These are phyloP conservation scores for Yarrowia sp. DNA, from an alignment of 805 yeast species.

Conservation along the genomic window DNA sequence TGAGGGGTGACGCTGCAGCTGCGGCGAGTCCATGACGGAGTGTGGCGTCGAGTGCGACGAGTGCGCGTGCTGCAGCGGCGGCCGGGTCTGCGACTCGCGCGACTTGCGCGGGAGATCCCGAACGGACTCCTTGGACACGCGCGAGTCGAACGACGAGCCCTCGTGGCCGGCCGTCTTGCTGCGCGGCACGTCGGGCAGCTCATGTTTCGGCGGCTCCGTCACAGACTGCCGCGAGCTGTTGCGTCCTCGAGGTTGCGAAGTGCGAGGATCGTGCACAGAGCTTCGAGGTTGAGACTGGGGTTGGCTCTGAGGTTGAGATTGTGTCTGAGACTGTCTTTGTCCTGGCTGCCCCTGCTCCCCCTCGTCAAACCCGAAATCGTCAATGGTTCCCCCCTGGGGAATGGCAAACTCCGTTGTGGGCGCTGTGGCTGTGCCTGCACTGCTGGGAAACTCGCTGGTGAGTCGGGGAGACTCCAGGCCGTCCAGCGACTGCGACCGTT, in stretches of 20 bases:
- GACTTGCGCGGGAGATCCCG: conserved; percentile 24
- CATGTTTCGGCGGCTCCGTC: neutral
- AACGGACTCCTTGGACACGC: conserved; percentile 1
- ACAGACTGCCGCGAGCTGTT: neutral
- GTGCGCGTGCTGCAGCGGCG: conserved; percentile 20
- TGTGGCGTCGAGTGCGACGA: conserved; percentile 23
- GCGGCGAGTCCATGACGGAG: conserved; percentile 32
- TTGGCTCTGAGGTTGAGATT: neutral
- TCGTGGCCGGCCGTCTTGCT: neutral
- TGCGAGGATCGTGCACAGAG: conserved; percentile 1
- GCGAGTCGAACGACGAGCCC: neutral
- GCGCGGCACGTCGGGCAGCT: neutral
- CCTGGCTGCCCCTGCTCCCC: too few relatives aligned
- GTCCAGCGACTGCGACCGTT: conserved; percentile 18
- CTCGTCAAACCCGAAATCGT: conserved; percentile 19
- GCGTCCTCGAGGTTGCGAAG: neutral
- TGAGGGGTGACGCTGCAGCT: conserved; percentile 14
- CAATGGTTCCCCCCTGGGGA: conserved; percentile 29
- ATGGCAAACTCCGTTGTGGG: neutral
- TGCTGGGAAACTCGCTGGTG: neutral
- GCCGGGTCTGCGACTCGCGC: conserved; percentile 21
- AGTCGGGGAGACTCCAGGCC: conserved; percentile 5
- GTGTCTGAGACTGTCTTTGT: neutral
- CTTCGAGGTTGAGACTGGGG: conserved; percentile 4
- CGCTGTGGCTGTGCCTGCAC: neutral